A percentile compares a stretch with the other conserved stretches of the same genome.
Conservation (phyloP, 2,329 filamentous ascomycete species). For the Paraconiothyrium sp. region DNA sequence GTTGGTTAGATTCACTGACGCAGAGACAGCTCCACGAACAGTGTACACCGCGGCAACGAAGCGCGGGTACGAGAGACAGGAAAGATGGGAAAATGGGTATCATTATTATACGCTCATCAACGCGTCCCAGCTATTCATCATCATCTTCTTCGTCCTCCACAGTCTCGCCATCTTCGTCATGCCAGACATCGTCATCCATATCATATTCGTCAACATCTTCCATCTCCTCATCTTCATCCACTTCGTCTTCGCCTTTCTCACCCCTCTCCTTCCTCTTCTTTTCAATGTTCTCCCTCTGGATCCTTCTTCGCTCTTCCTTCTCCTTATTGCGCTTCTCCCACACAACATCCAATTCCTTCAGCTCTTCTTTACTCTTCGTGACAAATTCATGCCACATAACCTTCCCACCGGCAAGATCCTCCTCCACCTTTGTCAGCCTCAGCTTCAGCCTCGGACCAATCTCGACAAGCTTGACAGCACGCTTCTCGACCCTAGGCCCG, state of each 20-base stretch:
- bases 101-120: conserved; percentile 29
- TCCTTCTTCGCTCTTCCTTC: conserved; percentile 81
- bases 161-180: conserved; percentile 61
- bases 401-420: conserved; percentile 87
- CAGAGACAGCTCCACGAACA: not conserved
- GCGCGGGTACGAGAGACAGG: not conserved
- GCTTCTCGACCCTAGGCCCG: conserved; percentile 73
- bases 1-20: not conserved
- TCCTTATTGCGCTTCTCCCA: conserved; percentile 82
- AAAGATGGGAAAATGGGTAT: conserved; percentile 43
- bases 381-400: conserved; percentile 98
- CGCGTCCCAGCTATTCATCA: conserved; percentile 52
- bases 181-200: conserved; percentile 60
- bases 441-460: conserved; percentile 89
- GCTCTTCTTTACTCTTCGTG: conserved; percentile 81
- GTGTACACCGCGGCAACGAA: not conserved
- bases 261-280: conserved; percentile 75
- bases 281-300: conserved; percentile 91
- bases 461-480: conserved; percentile 91
- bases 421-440: conserved; percentile 93
- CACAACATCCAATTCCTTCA: conserved; percentile 79
- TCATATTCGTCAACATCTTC: conserved; percentile 59
- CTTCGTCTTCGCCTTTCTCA: conserved; percentile 55
- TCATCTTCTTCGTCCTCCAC: conserved; percentile 59
- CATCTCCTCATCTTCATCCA: conserved; percentile 54